A percentile compares a stretch with the other conserved stretches of the same genome.
Conservation (phyloP, 2,329 filamentous ascomycete species). For the Coniochaeta sp. region DNA sequence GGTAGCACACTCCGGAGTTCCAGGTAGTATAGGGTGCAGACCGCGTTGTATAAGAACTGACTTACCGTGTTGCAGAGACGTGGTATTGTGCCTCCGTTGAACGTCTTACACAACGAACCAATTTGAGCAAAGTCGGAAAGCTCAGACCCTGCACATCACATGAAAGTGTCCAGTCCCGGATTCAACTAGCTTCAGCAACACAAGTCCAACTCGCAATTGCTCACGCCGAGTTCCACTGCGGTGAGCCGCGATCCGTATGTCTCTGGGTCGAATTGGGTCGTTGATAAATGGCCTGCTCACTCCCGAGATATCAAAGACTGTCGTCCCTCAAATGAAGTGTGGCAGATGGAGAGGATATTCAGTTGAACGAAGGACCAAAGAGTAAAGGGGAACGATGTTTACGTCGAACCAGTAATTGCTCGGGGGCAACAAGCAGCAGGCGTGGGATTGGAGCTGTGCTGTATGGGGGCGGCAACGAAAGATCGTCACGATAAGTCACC, state of each 20-base stretch:
- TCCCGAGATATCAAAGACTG: not conserved
- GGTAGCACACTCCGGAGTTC: not conserved
- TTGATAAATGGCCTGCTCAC: not conserved
- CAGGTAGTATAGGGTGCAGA: not conserved
- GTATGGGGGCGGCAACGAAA: conserved; percentile 23
- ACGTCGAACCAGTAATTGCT: conserved; percentile 12
- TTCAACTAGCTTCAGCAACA: not conserved
- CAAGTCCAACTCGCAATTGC: not conserved
- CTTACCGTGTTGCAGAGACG: conserved; percentile 31
- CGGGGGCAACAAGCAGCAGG: conserved; percentile 17
- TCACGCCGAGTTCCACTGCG: not conserved
- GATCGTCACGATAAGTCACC: conserved; percentile 8
- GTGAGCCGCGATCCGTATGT: not conserved
- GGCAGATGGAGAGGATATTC: not conserved
- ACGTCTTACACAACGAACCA: conserved; percentile 28
- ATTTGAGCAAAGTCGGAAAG: conserved; percentile 29
- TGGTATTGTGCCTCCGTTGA: conserved; percentile 15
- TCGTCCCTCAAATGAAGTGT: not conserved
- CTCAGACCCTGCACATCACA: conserved; percentile 33
- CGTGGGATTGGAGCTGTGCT: conserved; percentile 16
- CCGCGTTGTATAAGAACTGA: conserved; percentile 8
- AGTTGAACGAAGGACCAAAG: conserved; percentile 2
- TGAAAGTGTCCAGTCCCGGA: conserved; percentile 10
- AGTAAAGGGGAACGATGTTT: conserved; percentile 9
- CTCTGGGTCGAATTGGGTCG: not conserved